Base-by-base conservation (phyloP, 768 basidiomycete species). In the Agaricus bisporus region DNA sequence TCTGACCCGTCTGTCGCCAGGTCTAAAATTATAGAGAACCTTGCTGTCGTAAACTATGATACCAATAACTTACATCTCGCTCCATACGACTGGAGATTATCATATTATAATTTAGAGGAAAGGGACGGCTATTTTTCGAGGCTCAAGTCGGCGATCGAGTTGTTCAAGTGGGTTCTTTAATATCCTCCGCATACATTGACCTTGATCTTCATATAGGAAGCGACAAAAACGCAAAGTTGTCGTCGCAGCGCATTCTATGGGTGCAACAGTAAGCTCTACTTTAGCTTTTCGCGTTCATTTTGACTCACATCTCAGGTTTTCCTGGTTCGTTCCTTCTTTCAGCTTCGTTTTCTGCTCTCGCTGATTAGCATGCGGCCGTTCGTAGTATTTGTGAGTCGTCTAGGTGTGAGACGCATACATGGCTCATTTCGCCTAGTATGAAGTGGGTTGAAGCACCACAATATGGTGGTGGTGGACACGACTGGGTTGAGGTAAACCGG, bases 361-460 rank as follows among this genome's bases (percentile, higher is more conserved):
- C 18, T 41, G 37, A 42, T 12, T 56, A 15, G 51, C 51, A 29
- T 58, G 29, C 47, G 22, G 43, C 25, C 51, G 56, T 39, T 44
- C 60, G 28, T 63, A 94, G 92, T 95, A 94, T 64, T 95, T 95
- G 93, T 95, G 66, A 70, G 91, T 41, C 29, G 20, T 9, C 4
- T 48, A n/a, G 14, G n/a, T 18, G 18, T 17, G 26, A 14, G n/a
- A 8, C 29, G 32, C 6, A 46, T 17, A 41, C 4, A 55, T 25
- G 15, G 46, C 14, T 38, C 6, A 22, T 18, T 17, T 50, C 14
- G 18, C 17, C 39, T 55, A 95, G 93, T 65, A 79, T 95, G 63
- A 95, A 97, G 73, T 99, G 95, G 95, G 95, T 95, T 0, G 95
- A 98, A 70, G 89, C 91, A 1, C 84, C 85, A 8, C 70, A 77